phyloP scores from a whole-genome alignment of 2,329 filamentous ascomycete genomes.

The Fusarium dimerum region DNA sequence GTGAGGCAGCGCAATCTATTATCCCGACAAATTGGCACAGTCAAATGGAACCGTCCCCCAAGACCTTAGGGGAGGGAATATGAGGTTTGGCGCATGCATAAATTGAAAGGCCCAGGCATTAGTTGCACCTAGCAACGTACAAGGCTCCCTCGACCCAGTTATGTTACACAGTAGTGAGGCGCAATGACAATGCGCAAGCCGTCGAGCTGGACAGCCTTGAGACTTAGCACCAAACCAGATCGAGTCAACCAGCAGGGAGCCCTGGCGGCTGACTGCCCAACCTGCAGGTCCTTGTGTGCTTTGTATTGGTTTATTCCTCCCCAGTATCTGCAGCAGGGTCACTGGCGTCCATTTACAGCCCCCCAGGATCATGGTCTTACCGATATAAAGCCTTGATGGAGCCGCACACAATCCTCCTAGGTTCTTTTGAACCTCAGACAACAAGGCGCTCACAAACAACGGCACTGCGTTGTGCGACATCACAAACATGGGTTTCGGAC shows the following conservation, averaged over 20 bases:
- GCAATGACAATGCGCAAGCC: background rate
- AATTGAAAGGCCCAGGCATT: too few species aligned
- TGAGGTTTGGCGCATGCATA: too few species aligned
- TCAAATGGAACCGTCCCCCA: too few species aligned
- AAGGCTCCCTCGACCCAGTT: background rate
- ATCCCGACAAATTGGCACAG: too few species aligned
- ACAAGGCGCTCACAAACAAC: background rate
- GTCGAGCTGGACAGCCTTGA: background rate
- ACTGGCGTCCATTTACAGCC: background rate
- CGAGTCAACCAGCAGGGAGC: background rate
- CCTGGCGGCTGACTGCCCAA: background rate
- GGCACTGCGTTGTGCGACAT: background rate
- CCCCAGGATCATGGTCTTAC: background rate
- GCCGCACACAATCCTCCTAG: background rate
- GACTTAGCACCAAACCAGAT: background rate
- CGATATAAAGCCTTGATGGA: background rate
- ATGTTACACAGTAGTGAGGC: background rate
- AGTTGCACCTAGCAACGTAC: too few species aligned
- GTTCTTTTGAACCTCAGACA: background rate
- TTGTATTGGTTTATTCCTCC: background rate
- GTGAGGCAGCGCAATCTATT: too few species aligned
- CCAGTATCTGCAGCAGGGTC: background rate
- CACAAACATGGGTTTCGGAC: constrained; percentile 4
- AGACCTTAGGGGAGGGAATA: too few species aligned
- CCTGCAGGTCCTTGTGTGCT: background rate